These are phyloP conservation scores for Salix suchowensis DNA, from an alignment of 345 rosid species.

Conservation along the genomic window DNA sequence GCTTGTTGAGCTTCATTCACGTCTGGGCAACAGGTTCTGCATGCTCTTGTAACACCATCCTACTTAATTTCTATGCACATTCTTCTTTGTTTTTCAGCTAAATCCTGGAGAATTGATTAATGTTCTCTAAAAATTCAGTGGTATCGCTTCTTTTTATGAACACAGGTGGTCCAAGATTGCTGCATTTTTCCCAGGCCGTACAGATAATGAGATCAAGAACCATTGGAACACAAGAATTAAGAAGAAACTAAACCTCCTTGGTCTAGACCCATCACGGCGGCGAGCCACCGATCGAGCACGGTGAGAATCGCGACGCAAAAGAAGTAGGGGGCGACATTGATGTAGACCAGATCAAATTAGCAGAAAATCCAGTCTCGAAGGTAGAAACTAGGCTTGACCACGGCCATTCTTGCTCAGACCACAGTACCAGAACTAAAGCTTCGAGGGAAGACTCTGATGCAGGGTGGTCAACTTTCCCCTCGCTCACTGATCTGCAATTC, in stretches of 20 bases:
- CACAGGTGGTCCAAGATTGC: constrained; percentile 27
- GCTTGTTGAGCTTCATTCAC: constrained; percentile 19
- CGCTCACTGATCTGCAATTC: neutral
- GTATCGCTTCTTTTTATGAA: too few species aligned
- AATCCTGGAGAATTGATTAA: too few species aligned
- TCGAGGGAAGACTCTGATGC: neutral
- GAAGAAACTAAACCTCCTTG: constrained; percentile 18
- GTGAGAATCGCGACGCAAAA: neutral
- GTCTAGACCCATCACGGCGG: neutral
- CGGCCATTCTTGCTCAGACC: neutral
- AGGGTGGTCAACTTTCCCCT: neutral
- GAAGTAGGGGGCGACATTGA: neutral
- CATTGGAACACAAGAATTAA: constrained; percentile 24
- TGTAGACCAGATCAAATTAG: neutral
- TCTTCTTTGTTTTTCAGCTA: too few species aligned
- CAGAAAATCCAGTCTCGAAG: neutral
- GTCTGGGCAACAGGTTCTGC: constrained; percentile 14
- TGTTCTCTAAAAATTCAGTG: too few species aligned
- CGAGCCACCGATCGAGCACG: neutral
- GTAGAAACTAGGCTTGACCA: neutral
- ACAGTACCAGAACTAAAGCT: neutral
- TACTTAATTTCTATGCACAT: too few species aligned
- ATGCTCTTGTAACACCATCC: too few species aligned
- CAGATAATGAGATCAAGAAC: constrained; percentile 24
- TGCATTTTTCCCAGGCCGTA: constrained; percentile 19